Conservation (phyloP, 805 yeast genomes). For the Zygosaccharomyces kombuchaensis region DNA sequence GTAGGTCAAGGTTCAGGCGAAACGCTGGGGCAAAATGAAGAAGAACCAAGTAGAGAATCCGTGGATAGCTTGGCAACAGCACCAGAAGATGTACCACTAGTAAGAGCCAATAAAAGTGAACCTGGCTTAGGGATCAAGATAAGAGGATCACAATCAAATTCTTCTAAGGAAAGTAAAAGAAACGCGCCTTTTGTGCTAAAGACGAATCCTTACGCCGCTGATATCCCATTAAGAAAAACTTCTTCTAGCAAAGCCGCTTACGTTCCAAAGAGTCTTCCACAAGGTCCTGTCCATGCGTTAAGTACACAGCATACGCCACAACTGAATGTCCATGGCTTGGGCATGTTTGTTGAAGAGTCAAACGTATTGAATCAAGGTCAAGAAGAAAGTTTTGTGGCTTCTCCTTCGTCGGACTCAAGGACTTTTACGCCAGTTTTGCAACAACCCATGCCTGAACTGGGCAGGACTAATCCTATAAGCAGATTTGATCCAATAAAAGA, state of each 20-base stretch:
- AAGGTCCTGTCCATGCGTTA: neutral
- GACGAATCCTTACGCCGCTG: conserved; percentile 10
- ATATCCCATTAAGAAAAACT: neutral
- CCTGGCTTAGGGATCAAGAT: conserved; percentile 2
- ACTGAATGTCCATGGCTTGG: conserved; percentile 2
- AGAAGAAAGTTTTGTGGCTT: neutral
- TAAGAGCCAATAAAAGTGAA: neutral
- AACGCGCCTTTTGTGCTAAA: neutral
- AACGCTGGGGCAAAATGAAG: neutral
- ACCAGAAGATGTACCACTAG: neutral
- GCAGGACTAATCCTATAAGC: neutral
- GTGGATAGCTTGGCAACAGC: neutral
- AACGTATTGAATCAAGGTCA: neutral
- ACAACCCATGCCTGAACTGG: neutral
- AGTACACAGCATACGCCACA: neutral
- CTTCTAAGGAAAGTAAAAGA: neutral
- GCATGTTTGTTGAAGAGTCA: conserved; percentile 2
- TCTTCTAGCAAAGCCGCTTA: conserved; percentile 10
- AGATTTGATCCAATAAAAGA: conserved; percentile 25
- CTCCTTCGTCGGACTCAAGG: neutral
- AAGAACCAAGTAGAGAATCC: neutral
- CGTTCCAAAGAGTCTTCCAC: conserved; percentile 4
- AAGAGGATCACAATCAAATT: neutral
- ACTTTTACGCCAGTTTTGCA: neutral
- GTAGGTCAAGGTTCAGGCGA: neutral